These are phyloP conservation scores for Dujonia santamariae DNA, from an alignment of 1,139 yeast genomes.

Conservation along the genomic window DNA sequence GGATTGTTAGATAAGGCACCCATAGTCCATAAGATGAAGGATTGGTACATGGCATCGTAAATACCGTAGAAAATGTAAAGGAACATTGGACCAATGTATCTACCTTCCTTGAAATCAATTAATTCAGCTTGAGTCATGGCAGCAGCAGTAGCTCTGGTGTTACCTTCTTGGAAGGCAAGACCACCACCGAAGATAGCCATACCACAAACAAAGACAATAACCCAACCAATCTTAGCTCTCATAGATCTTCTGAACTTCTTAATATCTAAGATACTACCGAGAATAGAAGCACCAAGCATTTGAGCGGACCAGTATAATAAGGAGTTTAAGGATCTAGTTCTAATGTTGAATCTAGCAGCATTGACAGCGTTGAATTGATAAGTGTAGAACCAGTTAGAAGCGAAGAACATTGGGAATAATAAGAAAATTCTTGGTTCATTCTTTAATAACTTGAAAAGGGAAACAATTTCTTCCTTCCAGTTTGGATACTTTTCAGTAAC, in stretches of 20 bases:
- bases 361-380: conserved; percentile 11
- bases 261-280: conserved; percentile 11
- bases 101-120: conserved; percentile 10
- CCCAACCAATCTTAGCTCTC: conserved; percentile 11
- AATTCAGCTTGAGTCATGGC: conserved; percentile 7
- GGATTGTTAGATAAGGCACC: conserved; percentile 12
- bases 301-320: conserved; percentile 11
- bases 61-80: conserved; percentile 12
- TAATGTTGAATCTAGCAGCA: conserved; percentile 10
- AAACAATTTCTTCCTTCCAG: conserved; percentile 18
- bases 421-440: conserved; percentile 8
- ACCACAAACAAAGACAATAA: conserved; percentile 8
- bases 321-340: conserved; percentile 12
- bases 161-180: conserved; percentile 9
- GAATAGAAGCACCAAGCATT: conserved; percentile 10
- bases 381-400: conserved; percentile 11
- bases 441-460: conserved; percentile 6
- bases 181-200: conserved; percentile 12
- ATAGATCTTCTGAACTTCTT: conserved; percentile 6
- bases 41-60: conserved; percentile 11
- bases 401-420: conserved; percentile 11
- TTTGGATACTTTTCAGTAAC: conserved; percentile 44
- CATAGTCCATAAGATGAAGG: conserved; percentile 11
- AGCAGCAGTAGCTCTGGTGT: conserved; percentile 7
- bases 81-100: conserved; percentile 12